Evolutionary conservation across 495 filamentous ascomycete species (phyloP).

Genomic region (Trichocladium antarcticum): DNA sequence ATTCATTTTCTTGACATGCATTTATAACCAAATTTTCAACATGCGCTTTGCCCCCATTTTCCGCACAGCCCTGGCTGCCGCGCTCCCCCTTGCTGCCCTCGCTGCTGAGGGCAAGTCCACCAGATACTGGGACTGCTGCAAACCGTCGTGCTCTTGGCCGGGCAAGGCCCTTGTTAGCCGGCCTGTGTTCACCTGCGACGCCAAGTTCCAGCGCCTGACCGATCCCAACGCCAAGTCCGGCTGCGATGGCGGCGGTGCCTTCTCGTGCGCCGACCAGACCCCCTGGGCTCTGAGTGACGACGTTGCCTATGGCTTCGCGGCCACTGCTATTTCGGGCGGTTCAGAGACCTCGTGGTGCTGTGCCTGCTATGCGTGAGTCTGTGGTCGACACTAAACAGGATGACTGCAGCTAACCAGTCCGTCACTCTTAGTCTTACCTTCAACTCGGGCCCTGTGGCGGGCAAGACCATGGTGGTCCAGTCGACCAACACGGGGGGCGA

Average conservation of each 20-base stretch:
- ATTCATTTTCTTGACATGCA: too few species aligned
- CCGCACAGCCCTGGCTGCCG: slow-evolving; percentile 15
- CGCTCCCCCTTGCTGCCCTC: slow-evolving; percentile 14
- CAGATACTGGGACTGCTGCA: slow-evolving; percentile 53
- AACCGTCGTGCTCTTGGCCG: slow-evolving; percentile 47
- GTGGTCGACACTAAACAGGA: slow-evolving; percentile 1
- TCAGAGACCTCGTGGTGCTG: slow-evolving; percentile 45
- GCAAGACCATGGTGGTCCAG: slow-evolving; percentile 51
- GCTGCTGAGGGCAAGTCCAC: slow-evolving; percentile 22
- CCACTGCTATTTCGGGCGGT: slow-evolving; percentile 35
- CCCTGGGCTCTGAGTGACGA: slow-evolving; percentile 44
- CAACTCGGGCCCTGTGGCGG: slow-evolving; percentile 32
- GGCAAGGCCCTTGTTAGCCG: slow-evolving; percentile 40
- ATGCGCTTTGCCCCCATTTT: slow-evolving; percentile 20
- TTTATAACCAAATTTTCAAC: not conserved
- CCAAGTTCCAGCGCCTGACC: slow-evolving; percentile 35
- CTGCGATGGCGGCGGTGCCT: slow-evolving; percentile 38
- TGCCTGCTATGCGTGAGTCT: slow-evolving; percentile 42
- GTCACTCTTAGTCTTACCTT: slow-evolving; percentile 27
- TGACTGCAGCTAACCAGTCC: not conserved
- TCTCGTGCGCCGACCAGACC: slow-evolving; percentile 42
- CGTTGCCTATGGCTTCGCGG: slow-evolving; percentile 47
- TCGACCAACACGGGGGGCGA: slow-evolving; percentile 53
- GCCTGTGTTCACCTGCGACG: slow-evolving; percentile 43
- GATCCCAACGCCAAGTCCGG: slow-evolving; percentile 22